Base-by-base conservation (phyloP, 345 rosid species). In the Populus davidiana region DNA sequence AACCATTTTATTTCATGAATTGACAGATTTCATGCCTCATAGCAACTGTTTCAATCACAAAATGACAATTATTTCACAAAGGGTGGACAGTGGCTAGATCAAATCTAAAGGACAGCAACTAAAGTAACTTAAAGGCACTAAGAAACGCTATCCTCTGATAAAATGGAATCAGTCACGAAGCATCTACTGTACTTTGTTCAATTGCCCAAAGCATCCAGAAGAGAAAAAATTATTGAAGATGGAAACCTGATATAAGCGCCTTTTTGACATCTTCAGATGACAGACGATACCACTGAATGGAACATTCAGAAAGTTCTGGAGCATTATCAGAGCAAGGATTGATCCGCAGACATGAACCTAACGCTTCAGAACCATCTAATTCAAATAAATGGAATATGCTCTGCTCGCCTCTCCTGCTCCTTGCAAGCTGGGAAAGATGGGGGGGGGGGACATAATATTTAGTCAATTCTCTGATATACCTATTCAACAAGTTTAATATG, bases 161-260 rank as follows among this genome's bases (percentile, higher is more conserved):
- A 44, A 36, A 41, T 49, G 64, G 16, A 64, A 50, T 35, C 39
- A 78, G 16, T 8, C 38, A 39, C 2, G n/a, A 78, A 50, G 31
- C 72, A 27, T 39, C 62, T 61, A n/a, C 20, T 39, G 21, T 29
- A 25, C 49, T 13, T 16, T 52, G n/a, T 39, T 54, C 31, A 25
- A 23, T 25, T 54, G 52, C 25, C 5, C 36, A 38, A 9, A 39
- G 29, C 63, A 73, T 62, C 54, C 69, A 4, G 23, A 61, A 61
- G 18, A 35, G 23, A 16, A 62, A 17, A 27, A 41, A 41, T 56
- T 29, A 61, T 39, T 54, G 38, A n/a, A 31, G 62, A 20, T 39
- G 49, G 35, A 54, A 77, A 96, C 99, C 99, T 87, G 99, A 94
- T 84, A 96, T 93, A 76, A 84, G 90, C 79, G 91, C 95, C 84